Conservation (phyloP, 2,329 filamentous ascomycete species). For the Teratosphaeria gauchensis region DNA sequence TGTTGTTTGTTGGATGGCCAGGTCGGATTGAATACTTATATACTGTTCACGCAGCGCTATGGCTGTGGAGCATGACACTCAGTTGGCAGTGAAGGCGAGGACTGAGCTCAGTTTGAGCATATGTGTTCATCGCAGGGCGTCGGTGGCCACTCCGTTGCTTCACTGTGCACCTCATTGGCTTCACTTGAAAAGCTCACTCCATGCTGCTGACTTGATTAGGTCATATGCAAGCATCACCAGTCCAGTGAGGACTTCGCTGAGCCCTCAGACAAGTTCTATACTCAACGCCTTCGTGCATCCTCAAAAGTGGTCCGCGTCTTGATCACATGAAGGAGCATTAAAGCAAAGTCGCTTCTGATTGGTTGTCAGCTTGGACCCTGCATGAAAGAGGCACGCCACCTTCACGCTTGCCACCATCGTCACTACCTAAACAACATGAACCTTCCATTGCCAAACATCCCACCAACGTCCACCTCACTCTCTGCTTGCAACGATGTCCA, state of each 20-base stretch:
- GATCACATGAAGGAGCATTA: neutral
- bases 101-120: neutral
- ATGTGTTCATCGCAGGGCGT: too few species aligned
- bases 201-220: too few species aligned
- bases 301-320: neutral
- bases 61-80: too few species aligned
- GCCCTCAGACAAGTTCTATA: neutral
- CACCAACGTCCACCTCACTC: neutral
- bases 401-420: neutral
- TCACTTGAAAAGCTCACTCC: too few species aligned
- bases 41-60: too few species aligned
- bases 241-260: too few species aligned
- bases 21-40: neutral
- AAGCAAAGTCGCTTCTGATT: neutral
- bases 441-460: neutral
- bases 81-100: too few species aligned
- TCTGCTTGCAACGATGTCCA: slow-evolving; percentile 3
- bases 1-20: too few species aligned
- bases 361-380: neutral
- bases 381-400: neutral
- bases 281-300: too few species aligned
- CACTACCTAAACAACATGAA: neutral
- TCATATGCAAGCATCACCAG: too few species aligned
- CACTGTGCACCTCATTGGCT: too few species aligned
- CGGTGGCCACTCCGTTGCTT: too few species aligned